Conservation (phyloP, 106 monocot species). For the Vanilla planifolia region DNA sequence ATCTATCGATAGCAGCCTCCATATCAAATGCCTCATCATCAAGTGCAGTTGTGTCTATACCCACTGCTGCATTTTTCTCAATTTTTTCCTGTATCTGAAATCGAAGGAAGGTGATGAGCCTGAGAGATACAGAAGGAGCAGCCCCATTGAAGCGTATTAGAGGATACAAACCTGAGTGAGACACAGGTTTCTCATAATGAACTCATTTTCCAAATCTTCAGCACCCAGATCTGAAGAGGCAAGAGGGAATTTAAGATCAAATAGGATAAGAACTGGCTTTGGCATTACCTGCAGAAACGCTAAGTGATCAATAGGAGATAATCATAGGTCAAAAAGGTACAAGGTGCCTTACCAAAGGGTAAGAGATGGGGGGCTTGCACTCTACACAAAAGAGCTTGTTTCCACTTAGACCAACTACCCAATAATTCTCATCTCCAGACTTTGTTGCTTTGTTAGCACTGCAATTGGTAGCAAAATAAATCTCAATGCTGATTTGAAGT, state of each 20-base stretch:
- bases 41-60: constrained; percentile 41
- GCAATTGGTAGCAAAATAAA: constrained; percentile 12
- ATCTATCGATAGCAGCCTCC: constrained; percentile 72
- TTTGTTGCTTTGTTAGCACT: constrained; percentile 67
- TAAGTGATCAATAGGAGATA: background rate
- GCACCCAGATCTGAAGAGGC: constrained; percentile 91
- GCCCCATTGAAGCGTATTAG: background rate
- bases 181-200: constrained; percentile 58
- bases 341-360: constrained; percentile 47
- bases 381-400: constrained; percentile 80
- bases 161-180: constrained; percentile 58
- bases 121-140: background rate
- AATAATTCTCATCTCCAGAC: constrained; percentile 84
- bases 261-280: constrained; percentile 76
- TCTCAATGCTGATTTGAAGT: background rate
- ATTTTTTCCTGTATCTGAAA: constrained; percentile 75
- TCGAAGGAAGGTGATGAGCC: constrained; percentile 9
- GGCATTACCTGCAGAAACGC: constrained; percentile 61
- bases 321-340: background rate
- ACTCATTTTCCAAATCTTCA: constrained; percentile 77
- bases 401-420: constrained; percentile 78
- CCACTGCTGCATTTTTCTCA: constrained; percentile 33
- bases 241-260: constrained; percentile 69
- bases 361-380: constrained; percentile 77
- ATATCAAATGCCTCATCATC: constrained; percentile 75